Conservation (phyloP, 176 grass and related monocot genomes). For the Pontederia paniculata region DNA sequence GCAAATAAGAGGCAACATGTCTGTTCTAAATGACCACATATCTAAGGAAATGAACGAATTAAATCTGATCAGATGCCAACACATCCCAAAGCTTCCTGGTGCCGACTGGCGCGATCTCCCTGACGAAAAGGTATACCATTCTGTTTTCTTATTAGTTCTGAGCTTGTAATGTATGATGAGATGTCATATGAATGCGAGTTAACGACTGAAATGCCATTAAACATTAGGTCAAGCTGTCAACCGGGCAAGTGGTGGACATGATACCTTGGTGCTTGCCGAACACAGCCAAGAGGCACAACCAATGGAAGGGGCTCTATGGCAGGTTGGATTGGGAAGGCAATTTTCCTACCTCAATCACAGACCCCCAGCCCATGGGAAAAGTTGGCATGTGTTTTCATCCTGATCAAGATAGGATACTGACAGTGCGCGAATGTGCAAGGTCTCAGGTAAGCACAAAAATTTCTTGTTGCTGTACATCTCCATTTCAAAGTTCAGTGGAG, state of each 20-base stretch:
- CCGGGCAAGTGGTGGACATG: conserved; percentile 73
- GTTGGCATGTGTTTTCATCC: conserved; percentile 96
- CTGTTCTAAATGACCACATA: conserved; percentile 48
- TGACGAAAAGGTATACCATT: conserved; percentile 51
- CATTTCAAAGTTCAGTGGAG: not conserved
- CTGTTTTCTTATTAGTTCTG: conserved; percentile 2
- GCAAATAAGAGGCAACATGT: conserved; percentile 46
- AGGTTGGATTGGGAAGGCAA: conserved; percentile 98
- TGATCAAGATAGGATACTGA: conserved; percentile 74
- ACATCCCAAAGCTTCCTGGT: conserved; percentile 45
- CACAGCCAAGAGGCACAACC: conserved; percentile 95
- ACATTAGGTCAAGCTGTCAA: conserved; percentile 84
- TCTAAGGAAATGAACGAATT: conserved; percentile 82
- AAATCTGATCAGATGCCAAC: conserved; percentile 56
- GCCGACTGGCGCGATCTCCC: conserved; percentile 67
- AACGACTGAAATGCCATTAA: not conserved
- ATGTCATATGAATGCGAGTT: not conserved
- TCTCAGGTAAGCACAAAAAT: conserved; percentile 41
- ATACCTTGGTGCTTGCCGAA: conserved; percentile 99
- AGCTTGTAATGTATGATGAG: not conserved
- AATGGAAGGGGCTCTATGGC: conserved; percentile 95
- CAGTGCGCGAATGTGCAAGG: conserved; percentile 66
- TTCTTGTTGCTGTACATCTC: too few species aligned
- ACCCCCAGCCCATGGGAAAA: conserved; percentile 93
- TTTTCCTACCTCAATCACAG: conserved; percentile 89